These are phyloP conservation scores for Xylaria multiplex DNA, from an alignment of 2,329 filamentous ascomycete species.

Conservation along the genomic window DNA sequence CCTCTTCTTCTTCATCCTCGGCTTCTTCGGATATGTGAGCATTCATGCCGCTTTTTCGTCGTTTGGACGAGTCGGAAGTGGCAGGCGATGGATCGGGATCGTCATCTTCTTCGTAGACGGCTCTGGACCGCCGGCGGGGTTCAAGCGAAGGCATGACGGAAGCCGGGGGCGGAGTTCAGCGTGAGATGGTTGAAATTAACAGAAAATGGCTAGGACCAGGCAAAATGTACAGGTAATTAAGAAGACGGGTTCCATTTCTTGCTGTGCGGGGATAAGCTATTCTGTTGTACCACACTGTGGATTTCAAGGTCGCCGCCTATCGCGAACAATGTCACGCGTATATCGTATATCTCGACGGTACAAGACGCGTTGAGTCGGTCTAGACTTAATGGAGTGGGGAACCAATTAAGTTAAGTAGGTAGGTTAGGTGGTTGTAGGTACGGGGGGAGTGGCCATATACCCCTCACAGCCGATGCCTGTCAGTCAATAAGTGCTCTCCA, in stretches of 20 bases:
- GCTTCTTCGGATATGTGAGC: slow-evolving; percentile 20
- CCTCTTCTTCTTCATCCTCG: slow-evolving; percentile 17
- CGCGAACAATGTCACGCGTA: not conserved
- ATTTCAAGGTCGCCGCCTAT: not conserved
- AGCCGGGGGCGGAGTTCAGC: not conserved
- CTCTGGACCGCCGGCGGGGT: slow-evolving; percentile 57
- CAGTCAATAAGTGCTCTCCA: too few relatives aligned
- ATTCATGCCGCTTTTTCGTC: slow-evolving; percentile 33
- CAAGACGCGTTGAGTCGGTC: not conserved
- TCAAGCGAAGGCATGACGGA: slow-evolving; percentile 45
- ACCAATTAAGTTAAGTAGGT: not conserved
- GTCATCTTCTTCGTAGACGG: slow-evolving; percentile 52
- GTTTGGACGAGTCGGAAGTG: slow-evolving; percentile 44
- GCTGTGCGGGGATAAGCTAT: not conserved
- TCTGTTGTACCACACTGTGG: not conserved
- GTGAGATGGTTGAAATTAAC: slow-evolving; percentile 1
- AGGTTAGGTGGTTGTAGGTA: too few relatives aligned
- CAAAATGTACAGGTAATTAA: not conserved
- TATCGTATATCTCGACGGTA: not conserved
- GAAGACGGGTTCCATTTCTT: slow-evolving; percentile 9
- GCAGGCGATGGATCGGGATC: slow-evolving; percentile 48
- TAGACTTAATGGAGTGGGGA: slow-evolving; percentile 3
- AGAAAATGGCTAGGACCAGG: not conserved
- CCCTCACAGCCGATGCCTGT: too few relatives aligned
- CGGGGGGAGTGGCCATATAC: too few relatives aligned